These are phyloP conservation scores for Colletotrichum lupini DNA, from an alignment of 2,329 filamentous ascomycete genomes.

Conservation along the genomic window DNA sequence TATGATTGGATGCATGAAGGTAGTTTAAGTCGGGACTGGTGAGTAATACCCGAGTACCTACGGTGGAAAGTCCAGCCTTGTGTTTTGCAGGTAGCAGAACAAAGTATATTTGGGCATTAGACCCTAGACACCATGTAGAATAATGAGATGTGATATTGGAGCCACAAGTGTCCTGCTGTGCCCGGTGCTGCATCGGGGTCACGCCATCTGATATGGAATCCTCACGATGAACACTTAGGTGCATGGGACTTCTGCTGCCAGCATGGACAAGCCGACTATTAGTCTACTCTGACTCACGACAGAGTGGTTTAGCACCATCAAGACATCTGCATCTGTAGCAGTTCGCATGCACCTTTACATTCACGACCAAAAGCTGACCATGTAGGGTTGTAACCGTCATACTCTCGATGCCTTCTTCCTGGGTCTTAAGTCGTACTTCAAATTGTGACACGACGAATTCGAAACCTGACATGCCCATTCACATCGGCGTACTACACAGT, in stretches of 20 bases:
- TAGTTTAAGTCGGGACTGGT: too few relatives aligned
- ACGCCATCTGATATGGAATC: too few relatives aligned
- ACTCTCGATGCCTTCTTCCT: constrained; percentile 74
- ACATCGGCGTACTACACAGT: constrained; percentile 73
- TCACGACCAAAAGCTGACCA: constrained; percentile 76
- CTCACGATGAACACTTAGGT: not conserved
- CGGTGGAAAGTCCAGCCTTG: too few relatives aligned
- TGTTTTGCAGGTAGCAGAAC: too few relatives aligned
- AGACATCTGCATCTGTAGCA: not conserved
- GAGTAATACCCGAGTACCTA: too few relatives aligned
- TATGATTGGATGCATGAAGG: not conserved
- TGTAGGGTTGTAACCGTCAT: constrained; percentile 77
- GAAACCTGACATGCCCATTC: constrained; percentile 68
- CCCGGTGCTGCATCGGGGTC: not conserved
- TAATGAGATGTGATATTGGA: not conserved
- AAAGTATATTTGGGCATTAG: not conserved
- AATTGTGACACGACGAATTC: constrained; percentile 75
- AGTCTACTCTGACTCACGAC: not conserved
- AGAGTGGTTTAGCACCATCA: not conserved
- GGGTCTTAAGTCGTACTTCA: constrained; percentile 78
- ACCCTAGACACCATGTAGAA: not conserved
- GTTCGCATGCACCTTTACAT: constrained; percentile 48
- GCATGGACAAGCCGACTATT: not conserved
- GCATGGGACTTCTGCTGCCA: not conserved
- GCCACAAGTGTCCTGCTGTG: too few relatives aligned